phyloP scores from a whole-genome alignment of 345 rosid genomes.

The Mercurialis annua region DNA sequence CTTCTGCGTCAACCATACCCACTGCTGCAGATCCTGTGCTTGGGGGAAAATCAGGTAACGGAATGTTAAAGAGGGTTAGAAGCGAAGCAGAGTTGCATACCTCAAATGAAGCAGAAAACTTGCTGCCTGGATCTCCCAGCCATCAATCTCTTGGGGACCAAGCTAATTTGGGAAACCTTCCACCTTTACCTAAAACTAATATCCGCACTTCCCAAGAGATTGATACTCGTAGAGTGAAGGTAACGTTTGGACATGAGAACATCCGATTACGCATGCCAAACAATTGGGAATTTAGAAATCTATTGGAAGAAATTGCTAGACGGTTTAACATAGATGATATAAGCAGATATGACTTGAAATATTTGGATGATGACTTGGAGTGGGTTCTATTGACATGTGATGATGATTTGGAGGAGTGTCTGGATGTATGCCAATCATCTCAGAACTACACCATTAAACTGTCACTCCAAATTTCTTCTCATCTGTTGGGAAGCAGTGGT shows the following conservation, averaged over 20 bases:
- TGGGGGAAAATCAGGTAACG: slow-evolving; percentile 30
- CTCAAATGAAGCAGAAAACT: slow-evolving; percentile 41
- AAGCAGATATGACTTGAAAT: slow-evolving; percentile 63
- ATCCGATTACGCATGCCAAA: slow-evolving; percentile 61
- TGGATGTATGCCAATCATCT: slow-evolving; percentile 54
- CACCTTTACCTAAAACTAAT: slow-evolving; percentile 18
- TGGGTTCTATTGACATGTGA: slow-evolving; percentile 90
- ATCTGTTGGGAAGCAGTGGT: slow-evolving; percentile 30
- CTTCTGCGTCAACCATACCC: slow-evolving; percentile 24
- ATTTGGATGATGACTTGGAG: slow-evolving; percentile 90
- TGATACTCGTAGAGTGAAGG: slow-evolving; percentile 59
- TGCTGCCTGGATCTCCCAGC: slow-evolving; percentile 46
- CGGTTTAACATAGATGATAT: slow-evolving; percentile 62
- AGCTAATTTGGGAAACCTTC: slow-evolving; percentile 32
- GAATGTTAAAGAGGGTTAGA: slow-evolving; percentile 35
- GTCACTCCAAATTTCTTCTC: slow-evolving; percentile 55
- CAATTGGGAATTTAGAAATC: slow-evolving; percentile 43
- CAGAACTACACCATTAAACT: slow-evolving; percentile 57
- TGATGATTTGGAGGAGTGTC: slow-evolving; percentile 84
- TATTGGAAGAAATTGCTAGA: slow-evolving; percentile 60
- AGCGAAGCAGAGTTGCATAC: slow-evolving; percentile 47
- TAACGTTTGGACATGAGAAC: slow-evolving; percentile 57
- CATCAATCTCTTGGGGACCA: slow-evolving; percentile 31
- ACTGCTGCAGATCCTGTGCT: slow-evolving; percentile 25
- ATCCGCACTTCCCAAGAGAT: slow-evolving; percentile 35